These are phyloP conservation scores for Aspergillus sparsus DNA, from an alignment of 495 filamentous ascomycete species.

Conservation along the genomic window DNA sequence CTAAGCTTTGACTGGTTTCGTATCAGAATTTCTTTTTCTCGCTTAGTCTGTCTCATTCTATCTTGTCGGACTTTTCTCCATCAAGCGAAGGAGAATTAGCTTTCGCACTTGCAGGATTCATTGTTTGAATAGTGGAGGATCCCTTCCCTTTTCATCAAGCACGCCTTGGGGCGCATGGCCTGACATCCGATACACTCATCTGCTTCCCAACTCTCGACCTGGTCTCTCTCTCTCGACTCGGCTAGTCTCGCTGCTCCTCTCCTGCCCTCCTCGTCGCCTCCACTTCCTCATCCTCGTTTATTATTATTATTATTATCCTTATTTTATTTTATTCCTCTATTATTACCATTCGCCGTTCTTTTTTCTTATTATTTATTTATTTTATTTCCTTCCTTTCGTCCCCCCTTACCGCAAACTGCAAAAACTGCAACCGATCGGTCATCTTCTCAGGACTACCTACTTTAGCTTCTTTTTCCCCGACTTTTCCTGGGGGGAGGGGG, in stretches of 20 bases:
- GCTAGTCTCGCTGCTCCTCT: neutral
- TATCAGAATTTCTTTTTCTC: neutral
- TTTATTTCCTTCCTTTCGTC: neutral
- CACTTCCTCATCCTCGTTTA: neutral
- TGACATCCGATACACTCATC: constrained; percentile 1
- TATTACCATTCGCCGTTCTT: neutral
- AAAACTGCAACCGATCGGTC: neutral
- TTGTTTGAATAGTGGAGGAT: neutral
- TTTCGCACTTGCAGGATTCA: constrained; percentile 2
- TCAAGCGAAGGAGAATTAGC: neutral
- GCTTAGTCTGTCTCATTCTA: neutral
- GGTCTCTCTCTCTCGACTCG: neutral
- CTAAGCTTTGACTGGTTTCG: too few species aligned
- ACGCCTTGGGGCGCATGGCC: neutral
- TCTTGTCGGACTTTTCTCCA: neutral
- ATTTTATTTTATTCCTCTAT: neutral
- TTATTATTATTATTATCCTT: neutral
- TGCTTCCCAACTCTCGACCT: neutral
- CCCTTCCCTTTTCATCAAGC: neutral
- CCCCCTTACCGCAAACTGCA: neutral
- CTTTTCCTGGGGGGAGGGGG: neutral
- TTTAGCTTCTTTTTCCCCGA: constrained; percentile 3
- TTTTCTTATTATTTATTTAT: neutral
- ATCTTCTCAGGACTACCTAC: neutral
- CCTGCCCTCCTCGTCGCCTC: neutral